phyloP scores from a whole-genome alignment of 352 stramenopile genomes.

The Phytophthora megakarya region DNA sequence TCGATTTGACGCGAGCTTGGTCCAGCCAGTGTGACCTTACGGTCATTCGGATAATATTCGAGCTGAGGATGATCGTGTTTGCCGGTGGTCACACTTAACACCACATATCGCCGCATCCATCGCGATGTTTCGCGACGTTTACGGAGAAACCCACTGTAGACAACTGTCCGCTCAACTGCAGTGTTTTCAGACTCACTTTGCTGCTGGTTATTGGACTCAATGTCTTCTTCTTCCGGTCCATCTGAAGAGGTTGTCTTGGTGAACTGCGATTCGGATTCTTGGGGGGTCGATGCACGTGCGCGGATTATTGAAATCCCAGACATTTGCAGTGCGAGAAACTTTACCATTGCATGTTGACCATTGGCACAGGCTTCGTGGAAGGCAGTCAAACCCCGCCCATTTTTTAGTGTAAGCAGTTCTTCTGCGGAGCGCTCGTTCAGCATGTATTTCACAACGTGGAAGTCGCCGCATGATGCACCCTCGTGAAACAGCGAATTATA shows the following conservation, averaged over 20 bases:
- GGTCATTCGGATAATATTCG: conserved; percentile 72
- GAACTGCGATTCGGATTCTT: background rate
- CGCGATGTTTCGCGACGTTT: conserved; percentile 82
- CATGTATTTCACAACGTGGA: conserved; percentile 84
- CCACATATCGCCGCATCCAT: conserved; percentile 81
- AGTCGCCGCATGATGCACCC: conserved; percentile 61
- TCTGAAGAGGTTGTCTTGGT: conserved; percentile 4
- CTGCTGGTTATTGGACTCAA: conserved; percentile 15
- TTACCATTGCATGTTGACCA: conserved; percentile 75
- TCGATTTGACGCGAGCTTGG: conserved; percentile 64
- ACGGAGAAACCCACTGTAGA: conserved; percentile 65
- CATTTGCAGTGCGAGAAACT: conserved; percentile 48
- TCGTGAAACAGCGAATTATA: conserved; percentile 83
- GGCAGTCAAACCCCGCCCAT: conserved; percentile 57
- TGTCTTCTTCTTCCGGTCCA: conserved; percentile 13
- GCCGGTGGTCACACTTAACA: conserved; percentile 45
- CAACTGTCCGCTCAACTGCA: conserved; percentile 18
- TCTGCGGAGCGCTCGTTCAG: conserved; percentile 37
- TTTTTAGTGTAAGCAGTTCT: conserved; percentile 53
- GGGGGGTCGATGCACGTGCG: background rate
- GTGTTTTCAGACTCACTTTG: background rate
- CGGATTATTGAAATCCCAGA: background rate
- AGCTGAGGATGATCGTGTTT: conserved; percentile 51
- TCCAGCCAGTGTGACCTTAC: conserved; percentile 41
- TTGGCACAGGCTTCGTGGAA: conserved; percentile 73